Evolutionary conservation across 768 basidiomycete species (phyloP).

Genomic region (Podaxis mareebaensis): DNA sequence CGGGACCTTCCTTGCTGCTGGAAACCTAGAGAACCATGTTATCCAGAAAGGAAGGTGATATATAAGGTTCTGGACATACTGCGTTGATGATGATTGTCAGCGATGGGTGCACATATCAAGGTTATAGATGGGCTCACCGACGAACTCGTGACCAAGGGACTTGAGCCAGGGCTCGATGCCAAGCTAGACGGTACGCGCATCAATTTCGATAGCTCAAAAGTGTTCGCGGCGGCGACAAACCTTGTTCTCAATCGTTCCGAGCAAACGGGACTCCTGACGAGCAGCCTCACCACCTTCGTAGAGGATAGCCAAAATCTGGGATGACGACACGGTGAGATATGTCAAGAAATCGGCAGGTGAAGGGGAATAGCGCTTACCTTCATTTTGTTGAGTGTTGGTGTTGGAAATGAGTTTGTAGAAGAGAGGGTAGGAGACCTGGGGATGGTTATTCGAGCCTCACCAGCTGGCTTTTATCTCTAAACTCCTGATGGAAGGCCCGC

Average conservation of each 20-base stretch:
- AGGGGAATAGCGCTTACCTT: slow-evolving; percentile 33
- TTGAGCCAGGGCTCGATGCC: slow-evolving; percentile 71
- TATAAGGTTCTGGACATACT: slow-evolving; percentile 5
- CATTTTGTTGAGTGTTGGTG: slow-evolving; percentile 30
- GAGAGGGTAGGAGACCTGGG: slow-evolving; percentile 13
- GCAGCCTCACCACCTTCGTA: slow-evolving; percentile 72
- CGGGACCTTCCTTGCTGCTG: slow-evolving; percentile 79
- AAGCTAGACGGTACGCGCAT: slow-evolving; percentile 44
- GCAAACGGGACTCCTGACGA: slow-evolving; percentile 66
- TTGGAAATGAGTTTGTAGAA: slow-evolving; percentile 15
- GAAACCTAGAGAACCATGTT: slow-evolving; percentile 49
- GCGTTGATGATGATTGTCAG: slow-evolving; percentile 1
- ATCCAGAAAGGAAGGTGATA: background rate
- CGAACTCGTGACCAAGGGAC: slow-evolving; percentile 70
- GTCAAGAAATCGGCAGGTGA: background rate
- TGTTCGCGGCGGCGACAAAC: slow-evolving; percentile 30
- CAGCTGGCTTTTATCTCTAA: slow-evolving; percentile 12
- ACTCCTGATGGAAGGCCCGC: slow-evolving; percentile 7
- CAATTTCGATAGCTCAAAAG: background rate
- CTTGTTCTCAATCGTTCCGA: slow-evolving; percentile 82
- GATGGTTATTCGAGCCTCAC: background rate
- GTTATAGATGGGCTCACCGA: slow-evolving; percentile 45
- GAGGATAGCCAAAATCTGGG: slow-evolving; percentile 70
- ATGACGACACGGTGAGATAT: slow-evolving; percentile 7
- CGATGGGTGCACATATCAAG: background rate